Evolutionary conservation across 139 green algal species (phyloP), one percentile per base, ranked within the genome.

Genomic region (Zygnema cylindricum): DNA sequence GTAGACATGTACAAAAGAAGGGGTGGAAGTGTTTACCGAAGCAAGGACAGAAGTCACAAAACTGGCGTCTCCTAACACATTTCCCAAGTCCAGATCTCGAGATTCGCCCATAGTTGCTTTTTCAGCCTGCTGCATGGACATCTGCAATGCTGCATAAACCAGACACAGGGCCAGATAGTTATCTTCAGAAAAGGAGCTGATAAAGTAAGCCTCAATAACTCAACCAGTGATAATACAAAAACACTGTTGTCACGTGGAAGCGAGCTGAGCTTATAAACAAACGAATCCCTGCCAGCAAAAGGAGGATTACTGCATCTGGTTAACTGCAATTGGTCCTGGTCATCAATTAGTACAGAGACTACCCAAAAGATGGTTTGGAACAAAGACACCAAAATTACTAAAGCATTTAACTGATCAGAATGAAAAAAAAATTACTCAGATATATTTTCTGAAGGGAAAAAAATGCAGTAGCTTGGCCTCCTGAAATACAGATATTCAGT

Each of bases 41-140:
- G 88, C 63, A 22, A 92, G 84, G 7, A 92, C 86, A 23, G 88
- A 92, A 73, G 88, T 88, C 11, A 92, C n/a, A 63, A 92, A 92
- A 25, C 23, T 40, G 42, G 88, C 35, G 55, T 92, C 88, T 22
- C 55, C 63, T 11, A 92, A 36, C 11, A 89, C 69, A 40, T 87
- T 36, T 21, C 54, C 55, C 33, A 89, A 85, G 21, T 55, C 83
- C 40, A 73, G 32, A 0, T 87, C 76, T 63, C 33, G 77, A 77
- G 38, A 32, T 32, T 55, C 73, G 0, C 69, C 57, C 1, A 1
- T 35, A 85, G 69, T 30, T 43, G 69, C 77, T 43, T 71, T 77
- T 85, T 1, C 54, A 63, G 69, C 71, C 81, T 89, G 43, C 40
- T 91, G 57, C 69, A 91, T 86, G 2, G 87, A 91, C 87, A 91